Evolutionary conservation across 805 yeast genomes (phyloP).

Genomic region (Saccharomycopsis sp.): DNA sequence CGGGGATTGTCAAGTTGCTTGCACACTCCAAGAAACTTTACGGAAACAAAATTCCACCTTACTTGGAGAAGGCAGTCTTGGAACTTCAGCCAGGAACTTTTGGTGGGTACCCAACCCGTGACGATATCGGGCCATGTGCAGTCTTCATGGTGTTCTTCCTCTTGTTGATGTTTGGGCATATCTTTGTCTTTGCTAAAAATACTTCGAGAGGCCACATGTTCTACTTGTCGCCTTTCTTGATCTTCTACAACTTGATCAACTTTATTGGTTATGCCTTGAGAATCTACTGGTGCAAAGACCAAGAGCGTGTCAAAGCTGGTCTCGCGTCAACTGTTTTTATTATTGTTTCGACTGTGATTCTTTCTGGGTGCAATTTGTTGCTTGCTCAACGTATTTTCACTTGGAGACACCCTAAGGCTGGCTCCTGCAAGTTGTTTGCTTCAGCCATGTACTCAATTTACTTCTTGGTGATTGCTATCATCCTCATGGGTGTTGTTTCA

Average conservation of each 20-base stretch:
- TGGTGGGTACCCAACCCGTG: slow-evolving; percentile 52
- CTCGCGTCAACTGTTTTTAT: slow-evolving; percentile 50
- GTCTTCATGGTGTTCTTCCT: slow-evolving; percentile 49
- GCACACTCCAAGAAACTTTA: slow-evolving; percentile 30
- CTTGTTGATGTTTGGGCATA: slow-evolving; percentile 42
- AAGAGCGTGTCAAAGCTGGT: slow-evolving; percentile 41
- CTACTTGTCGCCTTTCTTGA: slow-evolving; percentile 46
- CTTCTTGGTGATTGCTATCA: slow-evolving; percentile 46
- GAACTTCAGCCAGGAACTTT: slow-evolving; percentile 43
- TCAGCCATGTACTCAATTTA: slow-evolving; percentile 43
- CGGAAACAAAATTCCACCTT: slow-evolving; percentile 36
- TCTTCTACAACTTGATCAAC: slow-evolving; percentile 46
- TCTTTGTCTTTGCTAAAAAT: slow-evolving; percentile 42
- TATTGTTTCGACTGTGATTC: slow-evolving; percentile 49
- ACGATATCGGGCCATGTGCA: slow-evolving; percentile 55
- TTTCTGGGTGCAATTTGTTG: slow-evolving; percentile 54
- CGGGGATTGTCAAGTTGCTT: slow-evolving; percentile 37
- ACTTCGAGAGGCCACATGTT: slow-evolving; percentile 52
- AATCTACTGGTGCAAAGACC: slow-evolving; percentile 50
- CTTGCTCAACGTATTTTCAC: slow-evolving; percentile 69
- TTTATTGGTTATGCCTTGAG: slow-evolving; percentile 55
- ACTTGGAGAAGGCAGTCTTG: slow-evolving; percentile 26
- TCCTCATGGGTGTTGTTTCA: slow-evolving; percentile 64
- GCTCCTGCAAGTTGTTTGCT: slow-evolving; percentile 47
- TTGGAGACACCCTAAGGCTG: slow-evolving; percentile 71